phyloP scores from a whole-genome alignment of 805 yeast species.

The Saccharomycopsis capsularis region DNA sequence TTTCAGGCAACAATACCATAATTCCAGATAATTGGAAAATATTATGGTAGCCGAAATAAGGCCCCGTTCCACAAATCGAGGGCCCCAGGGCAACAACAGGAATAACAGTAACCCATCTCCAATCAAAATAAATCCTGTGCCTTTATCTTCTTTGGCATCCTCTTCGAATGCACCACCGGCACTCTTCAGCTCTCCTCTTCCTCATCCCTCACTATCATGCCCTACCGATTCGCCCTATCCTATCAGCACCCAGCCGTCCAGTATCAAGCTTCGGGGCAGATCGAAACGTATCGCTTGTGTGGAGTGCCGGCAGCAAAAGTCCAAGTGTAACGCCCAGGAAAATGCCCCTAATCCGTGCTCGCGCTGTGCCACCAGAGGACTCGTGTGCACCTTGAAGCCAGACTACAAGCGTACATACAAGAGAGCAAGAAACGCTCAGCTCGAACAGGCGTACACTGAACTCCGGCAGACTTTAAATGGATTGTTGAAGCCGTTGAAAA shows the following conservation, averaged over 20 bases:
- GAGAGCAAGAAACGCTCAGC: conserved; percentile 72
- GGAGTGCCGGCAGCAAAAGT: conserved; percentile 93
- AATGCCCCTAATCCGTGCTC: conserved; percentile 74
- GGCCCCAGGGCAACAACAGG: neutral
- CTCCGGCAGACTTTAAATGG: conserved; percentile 47
- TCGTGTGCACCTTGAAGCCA: conserved; percentile 65
- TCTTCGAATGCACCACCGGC: too few species aligned
- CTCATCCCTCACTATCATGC: too few species aligned
- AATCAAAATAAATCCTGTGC: too few species aligned
- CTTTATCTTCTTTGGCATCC: too few species aligned
- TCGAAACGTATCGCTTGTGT: conserved; percentile 77
- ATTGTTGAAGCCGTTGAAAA: conserved; percentile 14
- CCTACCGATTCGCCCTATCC: too few species aligned
- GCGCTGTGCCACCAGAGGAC: conserved; percentile 64
- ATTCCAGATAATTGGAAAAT: too few species aligned
- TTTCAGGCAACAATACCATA: too few species aligned
- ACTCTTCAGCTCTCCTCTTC: too few species aligned
- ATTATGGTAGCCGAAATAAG: conserved; percentile 5
- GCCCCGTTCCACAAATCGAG: neutral
- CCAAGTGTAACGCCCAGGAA: conserved; percentile 80
- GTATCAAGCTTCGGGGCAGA: neutral
- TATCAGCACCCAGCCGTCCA: neutral
- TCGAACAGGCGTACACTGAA: conserved; percentile 74
- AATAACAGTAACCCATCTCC: neutral
- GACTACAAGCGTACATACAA: conserved; percentile 88